Evolutionary conservation across 495 filamentous ascomycete genomes (phyloP).

Genomic region (Penicillium canescens): DNA sequence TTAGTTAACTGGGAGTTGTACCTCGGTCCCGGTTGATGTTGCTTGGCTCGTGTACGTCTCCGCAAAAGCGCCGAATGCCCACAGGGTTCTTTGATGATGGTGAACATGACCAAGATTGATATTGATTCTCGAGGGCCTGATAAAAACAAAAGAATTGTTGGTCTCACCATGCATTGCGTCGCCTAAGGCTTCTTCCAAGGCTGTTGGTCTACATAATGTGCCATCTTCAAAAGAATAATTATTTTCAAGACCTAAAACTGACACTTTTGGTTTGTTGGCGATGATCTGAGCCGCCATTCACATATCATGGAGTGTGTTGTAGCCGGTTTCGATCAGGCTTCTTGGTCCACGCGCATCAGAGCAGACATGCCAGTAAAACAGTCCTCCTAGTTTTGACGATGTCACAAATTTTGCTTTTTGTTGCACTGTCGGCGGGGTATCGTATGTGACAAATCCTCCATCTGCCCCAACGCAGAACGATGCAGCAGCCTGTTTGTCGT

Average conservation of each 20-base stretch:
- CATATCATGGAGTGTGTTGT: conserved; percentile 66
- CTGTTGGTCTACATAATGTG: too few relatives aligned
- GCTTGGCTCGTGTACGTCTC: neutral
- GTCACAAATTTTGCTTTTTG: conserved; percentile 83
- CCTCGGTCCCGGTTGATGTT: too few relatives aligned
- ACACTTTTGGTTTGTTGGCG: neutral
- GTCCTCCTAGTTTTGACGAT: conserved; percentile 71
- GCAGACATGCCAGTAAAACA: conserved; percentile 93
- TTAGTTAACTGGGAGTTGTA: neutral
- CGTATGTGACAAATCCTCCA: conserved; percentile 85
- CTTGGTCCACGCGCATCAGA: conserved; percentile 67
- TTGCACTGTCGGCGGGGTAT: conserved; percentile 80
- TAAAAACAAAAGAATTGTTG: too few relatives aligned
- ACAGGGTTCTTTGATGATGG: too few relatives aligned
- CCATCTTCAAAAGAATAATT: too few relatives aligned
- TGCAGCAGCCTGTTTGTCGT: conserved; percentile 67
- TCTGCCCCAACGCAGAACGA: conserved; percentile 79
- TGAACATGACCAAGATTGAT: too few relatives aligned
- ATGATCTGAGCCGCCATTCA: conserved; percentile 7
- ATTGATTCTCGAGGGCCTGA: too few relatives aligned
- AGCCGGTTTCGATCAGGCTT: conserved; percentile 76
- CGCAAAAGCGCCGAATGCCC: neutral
- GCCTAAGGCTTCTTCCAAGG: too few relatives aligned
- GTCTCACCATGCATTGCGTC: too few relatives aligned
- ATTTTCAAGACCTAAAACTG: neutral